These are phyloP conservation scores for Mallotus japonicus DNA, from an alignment of 441 rosid genomes.

Conservation along the genomic window DNA sequence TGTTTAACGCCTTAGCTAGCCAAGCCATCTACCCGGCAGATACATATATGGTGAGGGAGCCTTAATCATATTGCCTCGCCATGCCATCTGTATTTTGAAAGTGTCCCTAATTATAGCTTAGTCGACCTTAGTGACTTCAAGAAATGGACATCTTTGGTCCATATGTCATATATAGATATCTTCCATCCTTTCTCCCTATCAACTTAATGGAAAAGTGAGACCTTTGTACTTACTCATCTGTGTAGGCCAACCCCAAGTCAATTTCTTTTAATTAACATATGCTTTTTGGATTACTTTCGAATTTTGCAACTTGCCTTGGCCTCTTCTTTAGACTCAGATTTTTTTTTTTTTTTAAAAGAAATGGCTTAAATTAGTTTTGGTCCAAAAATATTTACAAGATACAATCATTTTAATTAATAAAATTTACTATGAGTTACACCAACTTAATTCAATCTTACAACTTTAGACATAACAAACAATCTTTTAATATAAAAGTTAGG, in stretches of 20 bases:
- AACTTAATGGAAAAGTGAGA: neutral
- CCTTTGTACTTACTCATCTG: slow-evolving; percentile 10
- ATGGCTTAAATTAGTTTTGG: too few species aligned
- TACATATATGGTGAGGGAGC: neutral
- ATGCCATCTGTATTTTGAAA: slow-evolving; percentile 5
- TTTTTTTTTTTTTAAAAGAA: too few species aligned
- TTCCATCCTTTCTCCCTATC: neutral
- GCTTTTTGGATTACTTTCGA: slow-evolving; percentile 1
- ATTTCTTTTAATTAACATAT: neutral
- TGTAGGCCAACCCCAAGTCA: slow-evolving; percentile 16
- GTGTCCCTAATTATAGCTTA: neutral
- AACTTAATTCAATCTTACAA: too few species aligned
- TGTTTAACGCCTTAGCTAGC: neutral
- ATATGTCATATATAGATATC: neutral
- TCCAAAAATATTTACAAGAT: too few species aligned
- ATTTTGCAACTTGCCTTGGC: slow-evolving; percentile 9
- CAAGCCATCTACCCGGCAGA: too few species aligned
- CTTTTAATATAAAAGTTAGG: too few species aligned
- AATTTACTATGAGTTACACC: too few species aligned
- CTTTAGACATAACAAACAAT: too few species aligned
- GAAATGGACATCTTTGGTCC: slow-evolving; percentile 12
- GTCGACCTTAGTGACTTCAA: neutral
- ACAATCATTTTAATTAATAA: too few species aligned
- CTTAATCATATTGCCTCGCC: neutral
- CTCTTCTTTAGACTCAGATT: too few species aligned